Evolutionary conservation across 371 early-diverging fungal species (phyloP), one percentile per base, ranked within the genome.

Genomic region (Lichtheimia ramosa): DNA sequence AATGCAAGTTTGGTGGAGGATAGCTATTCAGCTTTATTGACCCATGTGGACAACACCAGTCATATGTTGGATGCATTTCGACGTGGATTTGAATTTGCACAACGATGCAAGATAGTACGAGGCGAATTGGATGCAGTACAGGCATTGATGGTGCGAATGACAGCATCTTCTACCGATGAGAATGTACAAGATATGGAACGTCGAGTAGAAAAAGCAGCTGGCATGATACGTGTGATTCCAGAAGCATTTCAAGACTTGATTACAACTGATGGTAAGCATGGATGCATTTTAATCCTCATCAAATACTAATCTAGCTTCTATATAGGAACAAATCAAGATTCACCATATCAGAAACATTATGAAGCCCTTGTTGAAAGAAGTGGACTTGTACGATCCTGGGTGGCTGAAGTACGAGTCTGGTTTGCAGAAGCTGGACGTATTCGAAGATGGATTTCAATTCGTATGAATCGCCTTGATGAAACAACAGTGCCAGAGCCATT

Each of bases 341-440:
- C 63, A 3, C 59, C 71, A 5, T 77, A 80, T 55, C 50, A 43
- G 0, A 28, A 54, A 1, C 70, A 72, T 20, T 70, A 69, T 8
- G 70, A 75, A n/a, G 56, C 62, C 3, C 59, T 81, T 18, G 62
- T 64, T 5, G 51, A 61, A 14, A 70, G 73, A 46, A 72, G 73
- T 40, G 49, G 66, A 14, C 59, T 71, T 8, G 79, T 83, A 18
- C 48, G 62, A 8, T 58, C 65, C 24, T 83, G 83, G 83, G 80
- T 81, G 28, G 75, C 79, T 50, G 72, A 81, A 59, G 78, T 81
- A 1, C 69, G 78, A 8, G 62, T 73, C 0, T 81, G 81, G 78
- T 77, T 81, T 49, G 63, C 61, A 2, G 78, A 77, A 51, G 81
- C 81, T n/a, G 70, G 75, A 51, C 66, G 78, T 1, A 81, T 81